Conservation (phyloP, 139 green algal species). For the Dunaliella primolecta region DNA sequence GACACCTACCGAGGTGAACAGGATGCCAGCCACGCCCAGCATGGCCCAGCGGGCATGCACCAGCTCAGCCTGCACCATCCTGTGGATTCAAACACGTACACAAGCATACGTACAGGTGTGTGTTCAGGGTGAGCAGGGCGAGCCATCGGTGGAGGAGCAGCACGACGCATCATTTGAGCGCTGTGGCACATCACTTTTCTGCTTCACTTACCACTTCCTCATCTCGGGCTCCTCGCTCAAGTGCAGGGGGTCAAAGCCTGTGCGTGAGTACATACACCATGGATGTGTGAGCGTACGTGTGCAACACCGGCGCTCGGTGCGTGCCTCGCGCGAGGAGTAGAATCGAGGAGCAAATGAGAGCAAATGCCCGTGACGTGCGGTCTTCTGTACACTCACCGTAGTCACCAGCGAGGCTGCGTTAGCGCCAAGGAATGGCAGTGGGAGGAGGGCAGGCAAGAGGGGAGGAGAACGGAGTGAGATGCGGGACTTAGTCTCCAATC, state of each 20-base stretch:
- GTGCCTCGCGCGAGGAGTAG: conserved; percentile 2
- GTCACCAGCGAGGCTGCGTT: conserved; percentile 46
- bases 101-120: background rate
- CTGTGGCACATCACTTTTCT: background rate
- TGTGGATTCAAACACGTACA: conserved; percentile 23
- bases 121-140: background rate
- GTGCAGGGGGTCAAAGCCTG: conserved; percentile 81
- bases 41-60: conserved; percentile 72
- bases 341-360: background rate
- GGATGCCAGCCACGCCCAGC: conserved; percentile 68
- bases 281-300: too few relatives aligned
- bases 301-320: too few relatives aligned
- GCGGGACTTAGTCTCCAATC: too few relatives aligned
- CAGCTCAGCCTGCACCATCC: conserved; percentile 85
- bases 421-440: too few relatives aligned
- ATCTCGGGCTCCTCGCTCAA: conserved; percentile 52
- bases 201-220: conserved; percentile 44
- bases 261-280: too few relatives aligned
- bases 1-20: conserved; percentile 49
- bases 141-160: background rate
- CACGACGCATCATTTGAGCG: background rate
- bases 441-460: too few relatives aligned
- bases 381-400: conserved; percentile 20
- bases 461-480: too few relatives aligned
- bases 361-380: background rate